These are phyloP conservation scores for Saccharomyces hybrid DNA, from an alignment of 1,139 yeast genomes.

Conservation along the genomic window DNA sequence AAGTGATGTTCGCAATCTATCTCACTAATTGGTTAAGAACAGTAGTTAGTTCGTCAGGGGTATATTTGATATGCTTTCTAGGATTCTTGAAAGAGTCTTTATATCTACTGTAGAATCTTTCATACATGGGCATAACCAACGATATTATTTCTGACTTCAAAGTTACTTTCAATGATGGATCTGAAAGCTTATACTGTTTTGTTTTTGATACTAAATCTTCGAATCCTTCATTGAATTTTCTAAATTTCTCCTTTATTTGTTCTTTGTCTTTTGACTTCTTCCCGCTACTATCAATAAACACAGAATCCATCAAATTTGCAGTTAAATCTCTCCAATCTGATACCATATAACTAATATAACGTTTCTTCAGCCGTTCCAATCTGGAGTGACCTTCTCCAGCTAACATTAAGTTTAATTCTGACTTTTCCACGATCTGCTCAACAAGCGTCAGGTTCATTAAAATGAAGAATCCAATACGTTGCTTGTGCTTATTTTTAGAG, in stretches of 20 bases:
- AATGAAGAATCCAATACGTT: conserved; percentile 56
- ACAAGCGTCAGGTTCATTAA: conserved; percentile 65
- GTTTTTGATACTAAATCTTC: conserved; percentile 64
- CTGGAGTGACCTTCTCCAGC: conserved; percentile 57
- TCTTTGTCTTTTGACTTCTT: conserved; percentile 66
- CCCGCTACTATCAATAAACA: conserved; percentile 43
- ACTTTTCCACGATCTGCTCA: conserved; percentile 63
- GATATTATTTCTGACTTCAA: conserved; percentile 33
- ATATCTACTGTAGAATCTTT: conserved; percentile 52
- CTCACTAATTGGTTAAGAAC: conserved; percentile 27
- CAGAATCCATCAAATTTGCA: conserved; percentile 63
- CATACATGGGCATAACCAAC: conserved; percentile 73
- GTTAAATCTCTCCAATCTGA: conserved; percentile 83
- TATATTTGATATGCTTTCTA: conserved; percentile 37
- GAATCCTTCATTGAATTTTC: conserved; percentile 71
- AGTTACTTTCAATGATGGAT: conserved; percentile 49
- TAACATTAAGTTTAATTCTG: conserved; percentile 47
- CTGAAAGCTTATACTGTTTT: conserved; percentile 57
- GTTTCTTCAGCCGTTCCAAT: conserved; percentile 59
- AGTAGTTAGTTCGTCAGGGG: conserved; percentile 27
- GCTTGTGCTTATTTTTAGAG: conserved; percentile 27
- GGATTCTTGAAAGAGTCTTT: conserved; percentile 31
- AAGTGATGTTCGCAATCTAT: conserved; percentile 14
- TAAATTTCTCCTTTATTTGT: conserved; percentile 76
- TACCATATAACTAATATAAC: conserved; percentile 67